Conservation (phyloP, 225 moss, liverwort and hornwort genomes). For the Marchantia paleacea region DNA sequence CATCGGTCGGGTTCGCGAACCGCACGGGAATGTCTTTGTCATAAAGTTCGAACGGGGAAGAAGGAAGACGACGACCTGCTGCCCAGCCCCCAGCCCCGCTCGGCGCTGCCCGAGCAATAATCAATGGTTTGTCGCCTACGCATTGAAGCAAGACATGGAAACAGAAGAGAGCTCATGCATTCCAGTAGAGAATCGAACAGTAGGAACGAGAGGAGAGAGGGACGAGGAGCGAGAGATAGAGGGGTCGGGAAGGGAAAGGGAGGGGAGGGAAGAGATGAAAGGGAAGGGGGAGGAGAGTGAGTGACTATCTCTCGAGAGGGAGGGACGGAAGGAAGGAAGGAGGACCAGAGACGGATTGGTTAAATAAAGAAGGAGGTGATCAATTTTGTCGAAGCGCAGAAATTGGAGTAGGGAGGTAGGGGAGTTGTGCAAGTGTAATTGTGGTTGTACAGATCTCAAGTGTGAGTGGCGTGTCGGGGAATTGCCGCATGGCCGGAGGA, state of each 20-base stretch:
- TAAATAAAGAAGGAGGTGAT: background rate
- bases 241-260: background rate
- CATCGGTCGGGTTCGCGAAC: too few species aligned
- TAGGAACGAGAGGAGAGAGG: background rate
- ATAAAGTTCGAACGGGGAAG: background rate
- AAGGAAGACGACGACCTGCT: background rate
- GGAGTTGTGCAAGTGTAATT: background rate
- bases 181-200: background rate
- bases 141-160: background rate
- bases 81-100: background rate
- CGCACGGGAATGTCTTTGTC: too few species aligned
- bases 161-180: background rate
- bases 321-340: background rate
- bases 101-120: too few species aligned
- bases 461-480: conserved; percentile 11
- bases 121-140: too few species aligned
- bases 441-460: background rate
- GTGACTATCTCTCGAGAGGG: background rate
- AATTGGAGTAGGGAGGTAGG: background rate
- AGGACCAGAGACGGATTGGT: background rate
- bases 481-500: background rate
- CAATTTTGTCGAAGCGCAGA: background rate
- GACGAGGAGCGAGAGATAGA: background rate
- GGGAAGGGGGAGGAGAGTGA: background rate
- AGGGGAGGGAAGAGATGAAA: background rate